Base-by-base conservation (phyloP, 345 rosid species). In the Gossypium sturtianum region DNA sequence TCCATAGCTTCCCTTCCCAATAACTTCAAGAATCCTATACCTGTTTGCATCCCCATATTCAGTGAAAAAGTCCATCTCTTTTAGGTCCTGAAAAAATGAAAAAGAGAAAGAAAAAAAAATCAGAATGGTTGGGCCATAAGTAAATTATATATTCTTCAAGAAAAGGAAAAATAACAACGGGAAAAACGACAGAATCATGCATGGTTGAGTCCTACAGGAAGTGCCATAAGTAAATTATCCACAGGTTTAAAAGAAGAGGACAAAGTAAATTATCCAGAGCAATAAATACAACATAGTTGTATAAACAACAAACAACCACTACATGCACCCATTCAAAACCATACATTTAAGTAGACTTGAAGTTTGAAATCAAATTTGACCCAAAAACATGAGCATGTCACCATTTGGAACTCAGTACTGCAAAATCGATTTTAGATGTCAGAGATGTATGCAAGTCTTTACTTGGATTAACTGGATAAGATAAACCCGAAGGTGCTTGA, bases 1-100 rank as follows among this genome's bases (percentile, higher is more conserved):
- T 71, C 98, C 99, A 74, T 95, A 95, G 89, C 99, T 93, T 78
- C 98, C 99, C 82, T 91, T 95, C 17, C 97, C 97, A 62, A 95
- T 87, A 25, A 95, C 94, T 84, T 93, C 97, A 67, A 95, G 83
- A 79, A 93, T 85, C 73, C 83, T 89, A 70, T 95, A 93, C 75
- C 94, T 86, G 74, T 93, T 95, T 16, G 99, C 97, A 84, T 95
- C 99, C 34, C 94, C 98, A 51, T 93, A 95, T 85, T 93, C 99
- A 0, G 97, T 90, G 91, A 95, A 95, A 80, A 95, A 91, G 16
- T 91, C 97, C 80, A 86, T 76, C 56, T 86, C 98, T 76, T 93
- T 93, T 71, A 88, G 66, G 78, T 86, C 92, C 43, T 67, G 71
- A 22, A 23, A 9, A 66, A 66, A 34, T 34, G 7, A 5, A 34